Base-by-base conservation (phyloP, 2,329 filamentous ascomycete species). In the Phaeosphaeria sp. region DNA sequence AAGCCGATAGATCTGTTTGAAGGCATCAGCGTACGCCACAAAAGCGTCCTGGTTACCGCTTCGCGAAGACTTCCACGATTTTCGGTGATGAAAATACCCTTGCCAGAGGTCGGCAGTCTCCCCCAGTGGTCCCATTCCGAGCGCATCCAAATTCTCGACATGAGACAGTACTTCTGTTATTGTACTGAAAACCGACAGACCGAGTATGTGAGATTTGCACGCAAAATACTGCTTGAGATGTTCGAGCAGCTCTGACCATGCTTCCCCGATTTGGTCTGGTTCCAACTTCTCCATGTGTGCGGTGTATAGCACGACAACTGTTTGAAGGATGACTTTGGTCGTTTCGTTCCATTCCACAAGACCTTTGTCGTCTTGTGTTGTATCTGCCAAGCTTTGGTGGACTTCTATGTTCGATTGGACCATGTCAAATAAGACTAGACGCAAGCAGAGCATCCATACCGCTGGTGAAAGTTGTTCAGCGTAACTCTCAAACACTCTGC, bases 401-500 rank as follows among this genome's bases (percentile, higher is more conserved):
- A 68, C 54, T 42, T 71, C 54, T 45, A 74, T 59, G 50, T 93
- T 88, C 0, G 87, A 88, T 3, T 88, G 84, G 2, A 96, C 78
- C 64, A 97, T 87, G 57, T 86, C 87, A 76, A 97, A 93, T 1
- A 97, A 83, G 6, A 97, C 90, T 6, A 86, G 87, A 58, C 91
- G 89, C 54, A 97, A 85, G 66, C 93, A 95, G 25, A 94, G 84
- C 48, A 89, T 89, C 93, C 93, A 98, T 0, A 91, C 89, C 69
- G 90, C 87, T 0, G 91, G 84, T 42, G 86, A 89, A 4, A 97
- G 82, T 52, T 90, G 89, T 64, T 93, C 90, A 11, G 92, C 92
- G 62, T 96, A 96, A 1, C 92, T 93, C 74, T 97, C 93, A 61
- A 98, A 93, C 20, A 98, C 97, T 46, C 93, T 87, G 55, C 97